Conservation (phyloP, 2,329 filamentous ascomycete genomes). For the Calonectria multiphialidica region DNA sequence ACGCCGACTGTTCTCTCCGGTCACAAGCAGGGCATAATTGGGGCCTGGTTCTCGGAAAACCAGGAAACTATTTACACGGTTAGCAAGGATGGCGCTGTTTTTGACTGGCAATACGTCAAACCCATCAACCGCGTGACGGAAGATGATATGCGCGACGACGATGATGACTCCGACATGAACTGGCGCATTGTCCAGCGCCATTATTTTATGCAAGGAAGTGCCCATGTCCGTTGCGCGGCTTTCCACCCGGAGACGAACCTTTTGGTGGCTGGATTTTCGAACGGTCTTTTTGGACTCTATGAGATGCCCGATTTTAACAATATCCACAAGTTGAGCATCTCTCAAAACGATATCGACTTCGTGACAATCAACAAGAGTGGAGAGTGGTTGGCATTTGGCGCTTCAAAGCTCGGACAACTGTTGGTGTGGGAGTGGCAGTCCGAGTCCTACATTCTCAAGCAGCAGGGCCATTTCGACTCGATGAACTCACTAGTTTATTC, state of each 20-base stretch:
- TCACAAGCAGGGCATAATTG: constrained; percentile 89
- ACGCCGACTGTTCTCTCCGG: constrained; percentile 90
- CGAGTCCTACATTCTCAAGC: constrained; percentile 97
- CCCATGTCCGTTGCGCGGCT: constrained; percentile 88
- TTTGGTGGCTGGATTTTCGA: constrained; percentile 97
- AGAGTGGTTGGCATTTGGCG: constrained; percentile 97
- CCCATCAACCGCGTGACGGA: constrained; percentile 66
- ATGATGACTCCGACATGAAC: constrained; percentile 74
- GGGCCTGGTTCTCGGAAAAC: constrained; percentile 96
- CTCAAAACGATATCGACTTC: constrained; percentile 95
- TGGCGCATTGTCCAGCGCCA: constrained; percentile 94
- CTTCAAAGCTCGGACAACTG: constrained; percentile 94
- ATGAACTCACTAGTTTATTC: constrained; percentile 96
- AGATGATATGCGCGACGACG: constrained; percentile 70
- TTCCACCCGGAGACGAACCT: constrained; percentile 90
- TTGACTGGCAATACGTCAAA: constrained; percentile 88
- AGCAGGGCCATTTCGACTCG: constrained; percentile 96
- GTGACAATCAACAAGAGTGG: constrained; percentile 94
- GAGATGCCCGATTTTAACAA: constrained; percentile 96
- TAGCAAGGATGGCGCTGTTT: constrained; percentile 97
- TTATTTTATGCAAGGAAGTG: constrained; percentile 93
- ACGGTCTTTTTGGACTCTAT: constrained; percentile 93
- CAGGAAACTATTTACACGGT: constrained; percentile 97
- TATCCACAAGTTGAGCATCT: constrained; percentile 93
- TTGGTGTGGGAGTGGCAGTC: constrained; percentile 99